A percentile compares a stretch with the other conserved stretches of the same genome.
Evolutionary conservation across 495 filamentous ascomycete species (phyloP).

Genomic region (Aspergillus steynii): DNA sequence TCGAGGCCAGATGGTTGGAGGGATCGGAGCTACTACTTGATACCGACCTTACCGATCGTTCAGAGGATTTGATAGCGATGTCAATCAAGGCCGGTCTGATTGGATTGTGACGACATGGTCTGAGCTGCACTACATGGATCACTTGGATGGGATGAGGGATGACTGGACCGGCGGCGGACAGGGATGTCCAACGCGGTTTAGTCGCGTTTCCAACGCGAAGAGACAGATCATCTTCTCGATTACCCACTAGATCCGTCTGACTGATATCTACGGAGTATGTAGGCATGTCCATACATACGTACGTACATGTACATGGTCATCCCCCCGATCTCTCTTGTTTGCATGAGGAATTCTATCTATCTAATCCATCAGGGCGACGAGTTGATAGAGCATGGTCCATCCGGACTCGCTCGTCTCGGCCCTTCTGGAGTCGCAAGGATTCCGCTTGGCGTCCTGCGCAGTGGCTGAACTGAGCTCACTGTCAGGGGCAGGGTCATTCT

Average conservation of each 20-base stretch:
- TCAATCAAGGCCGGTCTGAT: not conserved
- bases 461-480: constrained; percentile 18
- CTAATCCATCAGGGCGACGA: not conserved
- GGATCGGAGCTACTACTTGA: too few relatives aligned
- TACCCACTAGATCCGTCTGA: too few relatives aligned
- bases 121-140: constrained; percentile 11
- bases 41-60: constrained; percentile 7
- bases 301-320: not conserved
- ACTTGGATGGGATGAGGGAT: constrained; percentile 8
- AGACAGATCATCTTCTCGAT: constrained; percentile 12
- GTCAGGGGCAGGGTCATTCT: constrained; percentile 11
- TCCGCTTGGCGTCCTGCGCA: constrained; percentile 16
- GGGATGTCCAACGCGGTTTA: constrained; percentile 7
- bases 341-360: not conserved
- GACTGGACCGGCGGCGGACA: constrained; percentile 2
- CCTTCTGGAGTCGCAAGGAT: constrained; percentile 11
- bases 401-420: constrained; percentile 1
- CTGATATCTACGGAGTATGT: not conserved
- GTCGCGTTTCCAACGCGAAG: constrained; percentile 3
- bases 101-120: constrained; percentile 5
- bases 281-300: not conserved
- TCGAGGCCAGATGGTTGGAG: constrained; percentile 10
- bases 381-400: too few relatives aligned
- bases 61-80: constrained; percentile 4
- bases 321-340: not conserved